Evolutionary conservation across 2,329 filamentous ascomycete genomes (phyloP).

Genomic region (Penicillium sp.): DNA sequence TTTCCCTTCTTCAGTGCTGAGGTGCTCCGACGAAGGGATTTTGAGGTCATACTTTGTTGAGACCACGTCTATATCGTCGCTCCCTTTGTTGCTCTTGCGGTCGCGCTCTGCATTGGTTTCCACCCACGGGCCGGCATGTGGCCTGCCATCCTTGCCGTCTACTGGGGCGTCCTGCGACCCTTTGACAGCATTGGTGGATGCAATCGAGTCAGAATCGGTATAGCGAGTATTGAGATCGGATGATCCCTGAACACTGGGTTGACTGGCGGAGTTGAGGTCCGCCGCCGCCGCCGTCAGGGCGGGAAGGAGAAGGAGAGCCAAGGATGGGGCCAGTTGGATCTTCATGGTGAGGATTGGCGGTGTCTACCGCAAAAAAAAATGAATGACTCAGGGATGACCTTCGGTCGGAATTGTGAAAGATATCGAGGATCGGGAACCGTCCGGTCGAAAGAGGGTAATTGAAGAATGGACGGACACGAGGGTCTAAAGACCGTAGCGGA

Average conservation of each 20-base stretch:
- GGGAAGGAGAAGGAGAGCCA: constrained; percentile 43
- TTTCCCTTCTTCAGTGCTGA: constrained; percentile 46
- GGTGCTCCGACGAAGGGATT: constrained; percentile 35
- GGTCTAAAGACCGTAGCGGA: constrained; percentile 2
- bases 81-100: constrained; percentile 44
- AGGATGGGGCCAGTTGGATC: constrained; percentile 35
- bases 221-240: constrained; percentile 21
- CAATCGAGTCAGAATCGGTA: constrained; percentile 22
- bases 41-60: constrained; percentile 29
- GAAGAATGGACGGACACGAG: constrained; percentile 3
- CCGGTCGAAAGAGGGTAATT: neutral
- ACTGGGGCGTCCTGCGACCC: constrained; percentile 82
- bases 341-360: constrained; percentile 36
- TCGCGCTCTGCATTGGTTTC: constrained; percentile 54
- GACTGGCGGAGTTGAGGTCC: constrained; percentile 23
- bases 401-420: neutral
- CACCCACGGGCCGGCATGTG: constrained; percentile 78
- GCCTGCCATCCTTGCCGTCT: constrained; percentile 91
- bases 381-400: constrained; percentile 4
- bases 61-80: constrained; percentile 42
- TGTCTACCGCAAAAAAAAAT: constrained; percentile 11
- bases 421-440: neutral
- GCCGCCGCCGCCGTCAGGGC: constrained; percentile 36
- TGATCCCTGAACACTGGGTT: constrained; percentile 20
- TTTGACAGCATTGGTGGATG: constrained; percentile 37